phyloP scores from a whole-genome alignment of 768 basidiomycete genomes.

The Auricularia auricula-judae region DNA sequence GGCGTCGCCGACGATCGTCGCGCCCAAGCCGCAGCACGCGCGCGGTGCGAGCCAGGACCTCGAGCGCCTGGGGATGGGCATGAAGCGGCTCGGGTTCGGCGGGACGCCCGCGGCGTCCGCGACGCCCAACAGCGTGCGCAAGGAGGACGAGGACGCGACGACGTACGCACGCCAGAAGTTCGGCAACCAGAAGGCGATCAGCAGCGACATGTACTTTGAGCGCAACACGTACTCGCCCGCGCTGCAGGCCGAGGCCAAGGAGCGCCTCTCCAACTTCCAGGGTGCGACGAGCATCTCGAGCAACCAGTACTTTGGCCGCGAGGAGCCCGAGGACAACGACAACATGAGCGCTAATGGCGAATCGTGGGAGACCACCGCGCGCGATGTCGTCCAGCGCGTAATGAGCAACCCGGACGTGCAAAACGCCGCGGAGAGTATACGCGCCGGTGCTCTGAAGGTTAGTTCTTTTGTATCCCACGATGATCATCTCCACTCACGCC shows the following conservation, averaged over 20 bases:
- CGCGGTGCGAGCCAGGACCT: conserved; percentile 38
- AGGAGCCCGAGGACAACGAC: conserved; percentile 59
- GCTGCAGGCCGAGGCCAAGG: conserved; percentile 63
- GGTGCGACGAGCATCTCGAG: conserved; percentile 92
- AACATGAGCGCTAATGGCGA: conserved; percentile 46
- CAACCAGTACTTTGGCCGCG: conserved; percentile 90
- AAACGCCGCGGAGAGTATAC: conserved; percentile 67
- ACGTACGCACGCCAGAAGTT: conserved; percentile 86
- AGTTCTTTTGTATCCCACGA: conserved; percentile 10
- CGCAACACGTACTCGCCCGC: conserved; percentile 76
- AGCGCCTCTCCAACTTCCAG: conserved; percentile 72
- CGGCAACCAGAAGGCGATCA: conserved; percentile 87
- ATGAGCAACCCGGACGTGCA: conserved; percentile 83
- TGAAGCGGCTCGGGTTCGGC: conserved; percentile 77
- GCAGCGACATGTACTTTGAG: conserved; percentile 96
- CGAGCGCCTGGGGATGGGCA: conserved; percentile 53
- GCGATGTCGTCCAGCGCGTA: conserved; percentile 63
- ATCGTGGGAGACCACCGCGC: conserved; percentile 49
- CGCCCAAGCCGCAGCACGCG: conserved; percentile 13
- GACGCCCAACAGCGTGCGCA: conserved; percentile 24
- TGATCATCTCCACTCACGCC: conserved; percentile 9
- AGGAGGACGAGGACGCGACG: conserved; percentile 43
- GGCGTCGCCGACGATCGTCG: conserved; percentile 19
- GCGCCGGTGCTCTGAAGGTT: conserved; percentile 76
- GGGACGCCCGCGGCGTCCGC: conserved; percentile 57